Evolutionary conservation across 208 protist genomes (phyloP), one percentile per base, ranked within the genome.

Genomic region (Porcisia hertigi): DNA sequence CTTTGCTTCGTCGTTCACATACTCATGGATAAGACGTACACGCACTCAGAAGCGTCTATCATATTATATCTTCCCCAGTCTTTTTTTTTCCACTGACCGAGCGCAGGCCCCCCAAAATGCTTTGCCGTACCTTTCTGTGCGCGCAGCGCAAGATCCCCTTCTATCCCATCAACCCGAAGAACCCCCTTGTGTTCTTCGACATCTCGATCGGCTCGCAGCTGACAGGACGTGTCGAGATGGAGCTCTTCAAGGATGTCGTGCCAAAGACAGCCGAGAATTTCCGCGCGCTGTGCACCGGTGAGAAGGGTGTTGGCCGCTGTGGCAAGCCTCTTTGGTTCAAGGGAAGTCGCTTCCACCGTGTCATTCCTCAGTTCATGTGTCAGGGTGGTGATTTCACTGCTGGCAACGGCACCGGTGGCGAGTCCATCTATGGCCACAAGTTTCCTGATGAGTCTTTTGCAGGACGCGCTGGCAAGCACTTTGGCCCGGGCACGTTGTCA

Each of bases 351-450:
- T 99, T 99, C 88, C 98, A 99, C 80, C 92, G 98, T 67, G 87
- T 99, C 39, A 99, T 99, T 71, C 89, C 91, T 23, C 82, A 91
- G 76, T 98, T 98, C 80, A 97, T 98, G 92, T 83, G 93, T 70
- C 98, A 99, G 83, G 98, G 97, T 62, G 98, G 98, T 72, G 98
- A 99, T 84, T 98, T 99, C 86, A 98, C 96, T 25, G 86, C 81
- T 53, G 87, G 86, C 34, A 94, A 99, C 83, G 98, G 98, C 54
- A 97, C 86, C 18, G 98, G 97, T 73, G 95, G 96, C 43, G 89
- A 97, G 75, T 97, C 93, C 41, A 98, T 98, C 73, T 98, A 98
- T 80, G 97, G 97, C 49, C 55, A 83, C 69, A 94, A 91, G 76
- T 98, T 98, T 81, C 87, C 90, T 23, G 97, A 99, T 86, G 98